phyloP scores from a whole-genome alignment of 192 early-diverging fungal genomes.

The Dissophora globulifera region DNA sequence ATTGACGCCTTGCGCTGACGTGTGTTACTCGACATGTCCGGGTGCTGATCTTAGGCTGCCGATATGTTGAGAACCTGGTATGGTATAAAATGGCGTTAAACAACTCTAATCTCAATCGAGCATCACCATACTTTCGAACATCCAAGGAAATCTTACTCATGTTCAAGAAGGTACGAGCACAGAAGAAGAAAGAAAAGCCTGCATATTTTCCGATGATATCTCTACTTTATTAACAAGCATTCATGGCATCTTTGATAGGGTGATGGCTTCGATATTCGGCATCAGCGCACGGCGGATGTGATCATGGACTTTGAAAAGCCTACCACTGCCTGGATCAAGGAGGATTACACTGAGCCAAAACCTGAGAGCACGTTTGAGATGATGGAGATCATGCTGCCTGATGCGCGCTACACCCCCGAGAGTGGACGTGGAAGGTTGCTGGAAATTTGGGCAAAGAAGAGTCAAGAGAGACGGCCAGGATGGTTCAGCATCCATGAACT shows the following conservation, averaged over 20 bases:
- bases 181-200: no score
- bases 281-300: constrained; percentile 70
- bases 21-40: not conserved
- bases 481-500: constrained; percentile 45
- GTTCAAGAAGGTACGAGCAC: constrained; percentile 65
- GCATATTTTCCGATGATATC: not conserved
- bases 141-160: constrained; percentile 68
- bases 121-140: constrained; percentile 61
- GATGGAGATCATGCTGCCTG: constrained; percentile 68
- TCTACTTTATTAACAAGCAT: no score
- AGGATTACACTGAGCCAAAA: constrained; percentile 65
- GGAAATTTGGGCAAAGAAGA: constrained; percentile 58
- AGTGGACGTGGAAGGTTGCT: constrained; percentile 58
- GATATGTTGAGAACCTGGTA: constrained; percentile 69
- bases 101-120: constrained; percentile 54
- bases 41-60: constrained; percentile 52
- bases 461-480: constrained; percentile 30
- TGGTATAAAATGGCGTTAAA: constrained; percentile 67
- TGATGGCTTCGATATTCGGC: constrained; percentile 67
- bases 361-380: constrained; percentile 61
- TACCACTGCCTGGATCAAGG: constrained; percentile 57
- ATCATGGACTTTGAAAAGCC: constrained; percentile 67
- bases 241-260: no score
- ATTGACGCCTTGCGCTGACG: not conserved
- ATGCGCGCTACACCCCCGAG: constrained; percentile 53